phyloP scores from a whole-genome alignment of 106 monocot species.

The Alisma plantagoaquatica region DNA sequence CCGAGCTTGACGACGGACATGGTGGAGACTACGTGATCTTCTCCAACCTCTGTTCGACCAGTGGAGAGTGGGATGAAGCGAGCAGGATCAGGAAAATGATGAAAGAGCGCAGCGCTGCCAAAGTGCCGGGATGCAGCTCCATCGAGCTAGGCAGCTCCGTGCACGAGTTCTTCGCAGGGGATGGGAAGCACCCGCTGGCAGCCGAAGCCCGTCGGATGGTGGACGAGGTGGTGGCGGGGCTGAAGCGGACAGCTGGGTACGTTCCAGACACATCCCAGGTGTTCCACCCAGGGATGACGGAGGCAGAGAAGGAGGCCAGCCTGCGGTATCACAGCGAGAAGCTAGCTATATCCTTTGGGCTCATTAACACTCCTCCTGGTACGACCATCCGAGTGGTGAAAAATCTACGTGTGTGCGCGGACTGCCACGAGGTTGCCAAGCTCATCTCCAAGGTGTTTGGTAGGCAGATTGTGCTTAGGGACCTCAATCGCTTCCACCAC shows the following conservation, averaged over 20 bases:
- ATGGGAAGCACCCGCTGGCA: conserved; percentile 49
- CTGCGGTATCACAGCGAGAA: conserved; percentile 83
- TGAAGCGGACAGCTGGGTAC: conserved; percentile 52
- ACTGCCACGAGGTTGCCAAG: conserved; percentile 67
- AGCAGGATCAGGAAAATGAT: conserved; percentile 40
- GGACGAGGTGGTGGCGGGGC: conserved; percentile 41
- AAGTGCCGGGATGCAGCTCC: conserved; percentile 72
- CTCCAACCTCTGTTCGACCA: conserved; percentile 53
- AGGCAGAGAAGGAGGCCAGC: conserved; percentile 58
- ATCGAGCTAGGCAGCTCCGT: conserved; percentile 49
- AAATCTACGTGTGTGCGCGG: conserved; percentile 62
- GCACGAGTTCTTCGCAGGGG: conserved; percentile 70
- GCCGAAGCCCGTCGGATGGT: conserved; percentile 33
- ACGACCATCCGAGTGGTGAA: conserved; percentile 50
- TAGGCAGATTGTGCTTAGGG: conserved; percentile 53
- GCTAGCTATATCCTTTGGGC: conserved; percentile 68
- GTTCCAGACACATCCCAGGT: conserved; percentile 47
- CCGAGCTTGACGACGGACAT: conserved; percentile 46
- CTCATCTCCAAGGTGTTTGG: conserved; percentile 40
- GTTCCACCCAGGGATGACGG: conserved; percentile 37
- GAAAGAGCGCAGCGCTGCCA: conserved; percentile 39
- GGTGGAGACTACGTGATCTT: conserved; percentile 73
- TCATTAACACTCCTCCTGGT: conserved; percentile 55
- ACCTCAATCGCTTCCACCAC: conserved; percentile 75
- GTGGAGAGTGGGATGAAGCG: conserved; percentile 51